Base-by-base conservation (phyloP, 2,329 filamentous ascomycete species). In the Trichoderma citrinoviride region DNA sequence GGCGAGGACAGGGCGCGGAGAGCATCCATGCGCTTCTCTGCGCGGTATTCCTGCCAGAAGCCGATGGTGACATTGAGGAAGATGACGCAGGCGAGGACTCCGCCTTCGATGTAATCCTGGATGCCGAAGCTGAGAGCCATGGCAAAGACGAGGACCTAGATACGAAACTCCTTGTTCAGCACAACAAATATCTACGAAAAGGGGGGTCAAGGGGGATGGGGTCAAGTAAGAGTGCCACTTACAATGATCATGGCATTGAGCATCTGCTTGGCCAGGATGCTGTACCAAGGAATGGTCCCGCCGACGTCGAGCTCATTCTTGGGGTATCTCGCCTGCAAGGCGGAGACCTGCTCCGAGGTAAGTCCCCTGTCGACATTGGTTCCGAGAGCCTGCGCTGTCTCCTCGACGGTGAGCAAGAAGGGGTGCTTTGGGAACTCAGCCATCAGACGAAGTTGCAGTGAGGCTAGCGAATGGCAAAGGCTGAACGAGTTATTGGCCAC, bases 231-330 rank as follows among this genome's bases (percentile, higher is more conserved):
- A 7, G 3, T 6, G 21, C n/a, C 19, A 7, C 83, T 69, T 77
- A 86, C 85, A 71, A 92, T 77, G 64, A 90, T 90, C 90, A 92
- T 92, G 65, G 90, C 90, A 80, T 93, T 93, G 73, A 87, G 85
- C 23, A 92, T 76, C 74, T 93, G 90, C 70, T 89, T 88, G 65
- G 90, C 78, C 53, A 93, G 78, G 47, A 93, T 91, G 70, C 88
- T 93, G 71, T 87, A 81, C 89, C 87, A 83, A 73, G 84, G 85
- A 54, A 93, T 87, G 29, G 85, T 85, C 29, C 84, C 86, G 21
- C 83, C 87, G 21, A 91, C 85, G 50, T 91, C 86, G 21, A 93
- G 81, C 72, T 91, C 88, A 77, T 93, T 93, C 19, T 77, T 80
- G 56, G 89, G 88, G 73, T 89, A 87, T 66, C 83, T 80, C 23